Base-by-base conservation (phyloP, 352 stramenopile species). In the Globisporangium nunn region DNA sequence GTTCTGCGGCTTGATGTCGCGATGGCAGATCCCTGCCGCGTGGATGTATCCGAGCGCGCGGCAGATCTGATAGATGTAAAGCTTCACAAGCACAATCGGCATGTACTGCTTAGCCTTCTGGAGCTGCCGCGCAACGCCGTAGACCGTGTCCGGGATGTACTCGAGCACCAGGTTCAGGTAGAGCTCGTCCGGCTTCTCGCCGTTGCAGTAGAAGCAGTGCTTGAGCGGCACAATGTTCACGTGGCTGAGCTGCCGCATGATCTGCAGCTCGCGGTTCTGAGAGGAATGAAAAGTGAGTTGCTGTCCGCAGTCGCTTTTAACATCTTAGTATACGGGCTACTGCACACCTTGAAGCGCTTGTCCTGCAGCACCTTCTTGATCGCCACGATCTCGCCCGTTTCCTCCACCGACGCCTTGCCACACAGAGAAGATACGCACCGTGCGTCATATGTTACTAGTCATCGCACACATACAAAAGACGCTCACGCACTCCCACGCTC, bases 341-440 rank as follows among this genome's bases (percentile, higher is more conserved):
- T 12, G 11, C 61, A 2, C 31, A 95, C 85, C 78, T 99, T 99
- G 74, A 99, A 99, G 43, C 97, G 85, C 69, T 99, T 99, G 74
- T 99, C 97, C 66, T 99, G 97, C 30, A 99, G 85, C 63, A 99
- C 97, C 72, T 99, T 99, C 78, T 99, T 99, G 66, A 99, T 99
- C 10, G 97, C 97, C 3, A 99, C 97, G 50, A 99, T 92, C 71
- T 99, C 93, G 5, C 95, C 91, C 12, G 96, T 98, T 64, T 99
- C 96, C 53, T 98, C 93, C 14, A 99, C 92, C 12, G 84, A 90
- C 7, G 96, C 97, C 70, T 85, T 39, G 15, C 18, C 8, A 46
- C 31, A 49, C 30, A 30, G 14, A 61, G 30, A 8, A 12, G 11
- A 2, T 48, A 35, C 23, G 12, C 14, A 39, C 35, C 3, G 37